These are phyloP conservation scores for Talaromyces sp. DNA, from an alignment of 2,329 filamentous ascomycete species.

Conservation along the genomic window DNA sequence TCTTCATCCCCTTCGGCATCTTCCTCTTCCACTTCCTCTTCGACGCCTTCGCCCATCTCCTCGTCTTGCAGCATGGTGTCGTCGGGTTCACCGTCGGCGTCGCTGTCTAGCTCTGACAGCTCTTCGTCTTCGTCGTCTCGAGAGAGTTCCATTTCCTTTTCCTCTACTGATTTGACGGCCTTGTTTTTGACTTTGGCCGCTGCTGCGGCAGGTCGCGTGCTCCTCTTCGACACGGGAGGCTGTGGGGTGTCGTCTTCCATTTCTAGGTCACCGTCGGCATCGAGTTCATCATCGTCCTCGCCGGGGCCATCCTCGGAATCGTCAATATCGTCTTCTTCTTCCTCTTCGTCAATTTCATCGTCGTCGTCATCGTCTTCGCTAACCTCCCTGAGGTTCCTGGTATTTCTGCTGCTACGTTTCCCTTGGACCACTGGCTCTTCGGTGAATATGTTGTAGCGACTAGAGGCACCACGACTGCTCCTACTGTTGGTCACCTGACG, in stretches of 20 bases:
- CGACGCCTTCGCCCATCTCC: constrained; percentile 25
- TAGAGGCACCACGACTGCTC: constrained; percentile 13
- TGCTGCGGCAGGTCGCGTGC: constrained; percentile 31
- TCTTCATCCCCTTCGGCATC: constrained; percentile 33
- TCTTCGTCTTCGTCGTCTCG: constrained; percentile 45
- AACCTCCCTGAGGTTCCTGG: constrained; percentile 40
- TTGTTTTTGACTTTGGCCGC: constrained; percentile 29
- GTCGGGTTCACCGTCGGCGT: constrained; percentile 43
- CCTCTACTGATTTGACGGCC: constrained; percentile 39
- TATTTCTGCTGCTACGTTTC: constrained; percentile 40
- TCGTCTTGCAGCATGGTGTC: constrained; percentile 40
- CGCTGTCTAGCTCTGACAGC: constrained; percentile 40
- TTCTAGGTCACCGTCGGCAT: constrained; percentile 31
- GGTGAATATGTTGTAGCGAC: constrained; percentile 36
- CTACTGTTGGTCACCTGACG: constrained; percentile 38
- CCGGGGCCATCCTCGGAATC: constrained; percentile 27
- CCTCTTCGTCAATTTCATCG: constrained; percentile 27
- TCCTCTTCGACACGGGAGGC: constrained; percentile 28
- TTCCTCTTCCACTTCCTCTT: constrained; percentile 28
- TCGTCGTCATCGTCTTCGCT: constrained; percentile 42
- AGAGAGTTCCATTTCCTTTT: constrained; percentile 40
- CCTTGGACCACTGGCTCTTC: constrained; percentile 41
- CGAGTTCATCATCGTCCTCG: constrained; percentile 28
- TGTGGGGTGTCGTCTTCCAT: constrained; percentile 43
- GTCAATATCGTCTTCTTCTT: constrained; percentile 35